These are phyloP conservation scores for Ascochyta viciae-villosae DNA, from an alignment of 2,329 filamentous ascomycete species.

Conservation along the genomic window DNA sequence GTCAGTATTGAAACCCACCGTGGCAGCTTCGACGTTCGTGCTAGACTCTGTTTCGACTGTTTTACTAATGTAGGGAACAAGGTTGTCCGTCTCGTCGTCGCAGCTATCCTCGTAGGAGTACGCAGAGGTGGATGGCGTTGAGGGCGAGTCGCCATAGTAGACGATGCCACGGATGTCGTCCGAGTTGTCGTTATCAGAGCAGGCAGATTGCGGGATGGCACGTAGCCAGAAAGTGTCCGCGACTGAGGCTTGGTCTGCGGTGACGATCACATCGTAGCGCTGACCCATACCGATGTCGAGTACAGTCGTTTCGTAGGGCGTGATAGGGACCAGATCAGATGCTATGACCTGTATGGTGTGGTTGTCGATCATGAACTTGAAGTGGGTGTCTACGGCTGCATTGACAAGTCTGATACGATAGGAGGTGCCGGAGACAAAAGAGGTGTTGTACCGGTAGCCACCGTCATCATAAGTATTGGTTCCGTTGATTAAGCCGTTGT, in stretches of 20 bases:
- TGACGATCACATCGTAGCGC: constrained; percentile 49
- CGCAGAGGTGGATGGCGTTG: constrained; percentile 42
- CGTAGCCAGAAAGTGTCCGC: constrained; percentile 47
- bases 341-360: constrained; percentile 54
- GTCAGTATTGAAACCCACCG: constrained; percentile 41
- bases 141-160: constrained; percentile 41
- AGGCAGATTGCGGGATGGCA: constrained; percentile 51
- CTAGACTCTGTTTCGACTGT: constrained; percentile 42
- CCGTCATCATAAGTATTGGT: constrained; percentile 49
- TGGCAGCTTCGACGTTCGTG: constrained; percentile 36
- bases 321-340: constrained; percentile 52
- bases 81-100: constrained; percentile 44
- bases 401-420: constrained; percentile 55
- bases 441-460: constrained; percentile 43
- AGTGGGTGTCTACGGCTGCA: constrained; percentile 49
- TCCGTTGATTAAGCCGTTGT: constrained; percentile 56
- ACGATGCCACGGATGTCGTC: constrained; percentile 49
- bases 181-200: constrained; percentile 43
- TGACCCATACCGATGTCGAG: constrained; percentile 53
- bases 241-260: constrained; percentile 36
- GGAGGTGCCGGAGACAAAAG: constrained; percentile 50
- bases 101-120: constrained; percentile 47
- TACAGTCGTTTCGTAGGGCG: constrained; percentile 50
- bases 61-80: constrained; percentile 40
- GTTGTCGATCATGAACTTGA: constrained; percentile 54